phyloP scores from a whole-genome alignment of 352 stramenopile species.

The Phytophthora cactorum region DNA sequence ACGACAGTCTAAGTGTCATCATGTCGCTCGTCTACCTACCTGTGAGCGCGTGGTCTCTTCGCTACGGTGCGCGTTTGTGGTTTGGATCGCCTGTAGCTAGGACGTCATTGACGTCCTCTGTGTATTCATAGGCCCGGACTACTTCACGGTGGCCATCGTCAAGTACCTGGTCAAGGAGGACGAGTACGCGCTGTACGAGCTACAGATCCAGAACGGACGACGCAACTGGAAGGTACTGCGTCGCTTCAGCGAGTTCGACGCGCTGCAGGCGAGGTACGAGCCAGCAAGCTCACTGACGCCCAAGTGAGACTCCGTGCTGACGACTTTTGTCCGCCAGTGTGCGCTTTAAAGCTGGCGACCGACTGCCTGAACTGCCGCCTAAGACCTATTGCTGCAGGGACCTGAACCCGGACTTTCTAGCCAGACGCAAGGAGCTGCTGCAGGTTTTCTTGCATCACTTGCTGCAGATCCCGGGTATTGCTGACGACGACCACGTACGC shows the following conservation, averaged over 20 bases:
- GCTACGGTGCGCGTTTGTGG: slow-evolving; percentile 56
- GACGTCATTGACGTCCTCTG: slow-evolving; percentile 2
- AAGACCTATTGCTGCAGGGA: slow-evolving; percentile 81
- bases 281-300: background rate
- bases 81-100: background rate
- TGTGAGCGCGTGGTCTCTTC: slow-evolving; percentile 70
- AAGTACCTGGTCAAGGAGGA: slow-evolving; percentile 53
- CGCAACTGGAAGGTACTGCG: slow-evolving; percentile 71
- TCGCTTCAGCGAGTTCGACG: slow-evolving; percentile 80
- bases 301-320: slow-evolving; percentile 9
- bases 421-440: slow-evolving; percentile 55
- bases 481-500: slow-evolving; percentile 58
- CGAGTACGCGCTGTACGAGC: slow-evolving; percentile 67
- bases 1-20: background rate
- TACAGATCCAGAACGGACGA: slow-evolving; percentile 74
- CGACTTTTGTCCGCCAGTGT: slow-evolving; percentile 36
- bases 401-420: slow-evolving; percentile 74
- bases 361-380: slow-evolving; percentile 58
- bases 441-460: slow-evolving; percentile 65
- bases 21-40: slow-evolving; percentile 85
- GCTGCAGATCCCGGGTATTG: slow-evolving; percentile 67
- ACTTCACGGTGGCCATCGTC: slow-evolving; percentile 76
- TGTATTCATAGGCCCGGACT: slow-evolving; percentile 55
- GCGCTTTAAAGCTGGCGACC: slow-evolving; percentile 47
- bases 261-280: slow-evolving; percentile 52